phyloP scores from a whole-genome alignment of 352 stramenopile species.

The Globisporangium camurandrum region DNA sequence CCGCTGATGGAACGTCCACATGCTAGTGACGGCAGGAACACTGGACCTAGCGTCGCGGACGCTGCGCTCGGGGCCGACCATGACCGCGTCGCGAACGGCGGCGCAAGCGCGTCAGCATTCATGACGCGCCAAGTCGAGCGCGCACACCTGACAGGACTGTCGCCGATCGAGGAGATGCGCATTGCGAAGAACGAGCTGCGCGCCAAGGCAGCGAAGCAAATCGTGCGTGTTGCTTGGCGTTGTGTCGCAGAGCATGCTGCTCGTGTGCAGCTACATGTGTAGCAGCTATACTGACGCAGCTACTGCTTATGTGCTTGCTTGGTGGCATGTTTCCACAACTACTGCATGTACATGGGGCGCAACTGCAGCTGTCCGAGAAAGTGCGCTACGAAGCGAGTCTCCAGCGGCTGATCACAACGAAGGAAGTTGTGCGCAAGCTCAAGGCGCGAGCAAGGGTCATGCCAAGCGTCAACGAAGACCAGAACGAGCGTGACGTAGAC shows the following conservation, averaged over 20 bases:
- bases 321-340: too few species aligned
- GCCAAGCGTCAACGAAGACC: constrained; percentile 21
- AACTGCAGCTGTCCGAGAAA: constrained; percentile 17
- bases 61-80: constrained; percentile 3
- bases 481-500: constrained; percentile 60
- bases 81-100: neutral
- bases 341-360: too few species aligned
- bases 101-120: constrained; percentile 36
- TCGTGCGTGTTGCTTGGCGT: constrained; percentile 32
- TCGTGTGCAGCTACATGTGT: neutral
- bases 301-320: too few species aligned
- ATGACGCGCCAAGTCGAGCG: constrained; percentile 71
- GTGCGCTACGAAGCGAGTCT: constrained; percentile 32
- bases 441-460: constrained; percentile 48
- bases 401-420: constrained; percentile 47
- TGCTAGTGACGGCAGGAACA: neutral
- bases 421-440: constrained; percentile 47
- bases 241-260: too few species aligned
- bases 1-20: neutral
- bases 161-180: constrained; percentile 80
- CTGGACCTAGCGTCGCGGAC: neutral
- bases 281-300: neutral
- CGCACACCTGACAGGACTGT: constrained; percentile 60
- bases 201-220: constrained; percentile 51
- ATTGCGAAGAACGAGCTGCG: constrained; percentile 75